A percentile compares a stretch with the other conserved stretches of the same genome.
These are phyloP conservation scores for Lactarius pseudohatsudake DNA, from an alignment of 768 basidiomycete species.

Conservation along the genomic window DNA sequence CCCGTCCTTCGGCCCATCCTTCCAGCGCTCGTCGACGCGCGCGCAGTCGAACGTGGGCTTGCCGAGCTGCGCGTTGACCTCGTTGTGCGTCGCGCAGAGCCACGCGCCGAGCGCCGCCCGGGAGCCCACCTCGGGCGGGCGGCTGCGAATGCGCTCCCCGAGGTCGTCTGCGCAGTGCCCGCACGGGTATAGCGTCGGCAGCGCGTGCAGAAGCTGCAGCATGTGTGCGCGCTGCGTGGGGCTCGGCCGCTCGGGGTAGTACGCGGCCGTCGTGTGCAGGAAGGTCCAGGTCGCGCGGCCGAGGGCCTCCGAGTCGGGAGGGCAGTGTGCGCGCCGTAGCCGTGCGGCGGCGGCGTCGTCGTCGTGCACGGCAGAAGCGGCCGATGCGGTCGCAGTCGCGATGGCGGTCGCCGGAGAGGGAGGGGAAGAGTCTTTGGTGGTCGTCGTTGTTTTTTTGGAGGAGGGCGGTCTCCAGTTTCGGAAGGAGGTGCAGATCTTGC, in stretches of 20 bases:
- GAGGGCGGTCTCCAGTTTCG: conserved; percentile 58
- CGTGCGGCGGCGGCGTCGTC: conserved; percentile 40
- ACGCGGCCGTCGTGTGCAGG: conserved; percentile 92
- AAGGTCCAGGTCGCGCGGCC: conserved; percentile 97
- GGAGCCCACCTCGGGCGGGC: conserved; percentile 79
- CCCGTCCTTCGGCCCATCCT: conserved; percentile 84
- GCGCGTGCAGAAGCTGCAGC: conserved; percentile 71
- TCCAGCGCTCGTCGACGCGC: conserved; percentile 88
- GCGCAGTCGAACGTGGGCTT: conserved; percentile 81
- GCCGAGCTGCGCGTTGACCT: conserved; percentile 84
- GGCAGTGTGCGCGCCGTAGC: conserved; percentile 59
- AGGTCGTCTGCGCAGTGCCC: conserved; percentile 82
- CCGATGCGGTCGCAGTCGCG: conserved; percentile 35
- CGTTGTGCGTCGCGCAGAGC: conserved; percentile 92
- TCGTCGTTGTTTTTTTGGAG: conserved; percentile 34
- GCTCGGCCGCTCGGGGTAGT: conserved; percentile 85
- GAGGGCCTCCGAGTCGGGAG: conserved; percentile 85
- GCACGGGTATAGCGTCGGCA: conserved; percentile 89
- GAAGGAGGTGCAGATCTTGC: conserved; percentile 88
- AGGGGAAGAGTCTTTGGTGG: conserved; percentile 33
- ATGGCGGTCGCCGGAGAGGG: conserved; percentile 38
- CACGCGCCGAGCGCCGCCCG: conserved; percentile 69
- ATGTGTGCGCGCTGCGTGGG: conserved; percentile 78
- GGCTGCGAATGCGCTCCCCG: conserved; percentile 58
- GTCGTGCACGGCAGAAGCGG: conserved; percentile 29